Evolutionary conservation across 208 protist genomes (phyloP).

Genomic region (Acanthamoeba culbertsoni): DNA sequence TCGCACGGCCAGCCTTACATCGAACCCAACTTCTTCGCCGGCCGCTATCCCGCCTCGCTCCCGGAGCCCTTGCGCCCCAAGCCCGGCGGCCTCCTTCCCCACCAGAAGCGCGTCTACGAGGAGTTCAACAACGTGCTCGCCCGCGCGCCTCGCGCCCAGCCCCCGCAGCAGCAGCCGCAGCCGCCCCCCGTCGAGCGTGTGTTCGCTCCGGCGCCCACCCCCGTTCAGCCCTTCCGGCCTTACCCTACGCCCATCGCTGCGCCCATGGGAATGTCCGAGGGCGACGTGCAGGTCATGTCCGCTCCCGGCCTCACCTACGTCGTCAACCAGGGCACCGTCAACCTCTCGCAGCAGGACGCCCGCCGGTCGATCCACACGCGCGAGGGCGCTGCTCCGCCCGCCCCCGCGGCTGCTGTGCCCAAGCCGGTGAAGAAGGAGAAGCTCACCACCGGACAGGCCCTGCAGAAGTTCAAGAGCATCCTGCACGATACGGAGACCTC

Average conservation of each 20-base stretch:
- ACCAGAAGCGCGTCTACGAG: conserved; percentile 85
- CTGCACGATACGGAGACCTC: background rate
- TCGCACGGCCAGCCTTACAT: conserved; percentile 44
- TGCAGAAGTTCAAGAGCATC: conserved; percentile 81
- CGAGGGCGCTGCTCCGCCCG: background rate
- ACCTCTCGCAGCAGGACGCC: conserved; percentile 43
- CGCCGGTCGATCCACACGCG: conserved; percentile 34
- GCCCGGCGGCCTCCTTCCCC: conserved; percentile 84
- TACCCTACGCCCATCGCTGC: background rate
- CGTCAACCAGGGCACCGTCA: conserved; percentile 53
- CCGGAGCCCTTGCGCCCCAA: conserved; percentile 91
- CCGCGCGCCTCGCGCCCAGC: background rate
- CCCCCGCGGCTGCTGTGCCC: background rate
- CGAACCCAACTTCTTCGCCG: conserved; percentile 44
- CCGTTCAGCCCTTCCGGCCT: background rate
- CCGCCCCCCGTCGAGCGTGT: background rate
- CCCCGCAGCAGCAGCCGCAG: background rate
- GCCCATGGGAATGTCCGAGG: background rate
- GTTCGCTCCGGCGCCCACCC: background rate
- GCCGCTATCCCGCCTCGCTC: conserved; percentile 76
- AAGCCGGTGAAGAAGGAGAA: conserved; percentile 62
- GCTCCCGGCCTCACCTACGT: conserved; percentile 38
- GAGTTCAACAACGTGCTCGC: conserved; percentile 88
- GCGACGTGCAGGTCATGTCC: background rate
- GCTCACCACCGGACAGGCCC: conserved; percentile 76